These are phyloP conservation scores for Chaetomiaceae sp. DNA, from an alignment of 2,329 filamentous ascomycete species.

Conservation along the genomic window DNA sequence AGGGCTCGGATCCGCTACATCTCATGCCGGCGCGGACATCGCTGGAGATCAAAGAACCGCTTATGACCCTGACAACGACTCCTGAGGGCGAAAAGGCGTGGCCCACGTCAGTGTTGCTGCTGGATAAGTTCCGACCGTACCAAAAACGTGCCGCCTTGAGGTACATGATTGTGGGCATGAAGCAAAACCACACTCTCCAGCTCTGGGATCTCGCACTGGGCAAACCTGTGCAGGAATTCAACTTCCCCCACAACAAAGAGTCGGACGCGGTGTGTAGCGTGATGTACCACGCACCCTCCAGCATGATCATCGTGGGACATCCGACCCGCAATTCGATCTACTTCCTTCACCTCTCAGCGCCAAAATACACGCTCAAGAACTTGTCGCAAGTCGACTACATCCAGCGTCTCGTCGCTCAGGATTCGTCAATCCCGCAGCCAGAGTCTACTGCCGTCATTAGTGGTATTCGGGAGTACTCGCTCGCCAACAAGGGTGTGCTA, in stretches of 20 bases:
- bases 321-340: constrained; percentile 97
- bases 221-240: constrained; percentile 95
- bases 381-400: constrained; percentile 88
- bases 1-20: constrained; percentile 46
- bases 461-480: constrained; percentile 91
- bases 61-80: constrained; percentile 82
- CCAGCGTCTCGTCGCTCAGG: constrained; percentile 67
- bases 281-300: constrained; percentile 84
- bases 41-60: constrained; percentile 76
- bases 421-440: constrained; percentile 70
- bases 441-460: constrained; percentile 97
- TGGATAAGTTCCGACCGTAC: constrained; percentile 94
- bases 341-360: constrained; percentile 91
- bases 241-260: constrained; percentile 92
- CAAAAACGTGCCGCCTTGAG: constrained; percentile 83
- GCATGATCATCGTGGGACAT: constrained; percentile 92
- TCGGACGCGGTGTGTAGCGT: constrained; percentile 98
- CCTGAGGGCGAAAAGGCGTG: constrained; percentile 89
- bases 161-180: constrained; percentile 96
- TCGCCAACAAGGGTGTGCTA: constrained; percentile 78
- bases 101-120: constrained; percentile 91
- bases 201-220: constrained; percentile 95
- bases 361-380: constrained; percentile 78
- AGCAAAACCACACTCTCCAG: constrained; percentile 97
- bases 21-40: constrained; percentile 53